phyloP scores from a whole-genome alignment of 2,329 filamentous ascomycete genomes.

The Trichoderma sp. region DNA sequence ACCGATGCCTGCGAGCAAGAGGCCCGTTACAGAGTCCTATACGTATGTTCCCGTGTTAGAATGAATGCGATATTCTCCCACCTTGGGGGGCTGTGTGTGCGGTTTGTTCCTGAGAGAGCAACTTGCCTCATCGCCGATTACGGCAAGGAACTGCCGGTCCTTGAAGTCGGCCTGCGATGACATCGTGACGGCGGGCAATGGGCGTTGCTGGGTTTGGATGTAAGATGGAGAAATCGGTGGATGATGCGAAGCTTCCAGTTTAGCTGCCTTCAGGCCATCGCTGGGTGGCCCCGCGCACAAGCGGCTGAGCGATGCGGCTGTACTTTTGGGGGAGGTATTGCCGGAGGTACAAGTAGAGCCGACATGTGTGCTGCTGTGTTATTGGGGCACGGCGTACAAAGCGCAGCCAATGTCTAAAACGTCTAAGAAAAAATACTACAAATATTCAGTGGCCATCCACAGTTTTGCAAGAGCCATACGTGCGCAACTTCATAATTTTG shows the following conservation, averaged over 20 bases:
- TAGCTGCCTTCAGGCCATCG: slow-evolving; percentile 10
- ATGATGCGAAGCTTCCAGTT: slow-evolving; percentile 27
- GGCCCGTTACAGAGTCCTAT: slow-evolving; percentile 92
- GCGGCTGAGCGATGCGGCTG: background rate
- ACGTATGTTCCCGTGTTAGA: slow-evolving; percentile 35
- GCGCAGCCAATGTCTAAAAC: background rate
- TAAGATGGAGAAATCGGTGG: slow-evolving; percentile 4
- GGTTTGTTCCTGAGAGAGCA: background rate
- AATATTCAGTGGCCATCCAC: background rate
- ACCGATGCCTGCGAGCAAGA: slow-evolving; percentile 92
- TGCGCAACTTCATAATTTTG: background rate
- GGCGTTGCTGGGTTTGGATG: slow-evolving; percentile 7
- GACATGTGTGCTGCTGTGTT: background rate
- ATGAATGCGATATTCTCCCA: background rate
- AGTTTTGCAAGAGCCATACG: background rate
- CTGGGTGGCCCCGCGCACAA: slow-evolving; percentile 10
- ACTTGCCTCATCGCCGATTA: slow-evolving; percentile 92
- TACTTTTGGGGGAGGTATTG: background rate
- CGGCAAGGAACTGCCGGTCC: slow-evolving; percentile 93
- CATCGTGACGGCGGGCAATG: slow-evolving; percentile 42
- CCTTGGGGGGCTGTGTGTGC: background rate
- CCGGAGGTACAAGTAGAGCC: slow-evolving; percentile 23
- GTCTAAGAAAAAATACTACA: too few relatives aligned
- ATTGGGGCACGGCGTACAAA: background rate
- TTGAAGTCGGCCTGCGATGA: slow-evolving; percentile 65